Percentiles rank a stretch among this genome's conserved stretches.
phyloP scores from a whole-genome alignment of 1,284 basidiomycete species.

The Fomitopsis palustris region DNA sequence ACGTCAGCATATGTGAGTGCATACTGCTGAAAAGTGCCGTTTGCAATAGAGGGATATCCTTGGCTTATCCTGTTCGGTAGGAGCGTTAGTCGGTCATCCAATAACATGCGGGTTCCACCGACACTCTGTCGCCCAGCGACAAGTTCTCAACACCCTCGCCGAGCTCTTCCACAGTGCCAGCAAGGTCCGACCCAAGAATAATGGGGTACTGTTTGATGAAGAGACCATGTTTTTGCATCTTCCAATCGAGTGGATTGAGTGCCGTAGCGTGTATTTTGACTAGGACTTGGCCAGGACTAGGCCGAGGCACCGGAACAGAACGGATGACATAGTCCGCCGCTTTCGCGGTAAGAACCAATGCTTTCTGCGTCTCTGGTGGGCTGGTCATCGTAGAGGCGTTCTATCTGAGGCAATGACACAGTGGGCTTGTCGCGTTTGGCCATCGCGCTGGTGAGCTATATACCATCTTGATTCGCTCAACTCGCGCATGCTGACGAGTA shows the following conservation, averaged over 20 bases:
- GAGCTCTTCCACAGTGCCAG: conserved; percentile 15
- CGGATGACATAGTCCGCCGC: conserved; percentile 24
- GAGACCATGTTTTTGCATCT: conserved; percentile 27
- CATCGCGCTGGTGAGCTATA: no score
- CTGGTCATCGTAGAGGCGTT: no score
- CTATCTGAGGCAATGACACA: no score
- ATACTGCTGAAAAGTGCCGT: conserved; percentile 50
- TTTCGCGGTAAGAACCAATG: conserved; percentile 12
- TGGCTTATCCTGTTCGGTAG: conserved; percentile 37
- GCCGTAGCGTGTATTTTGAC: conserved; percentile 38
- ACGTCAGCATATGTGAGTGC: conserved; percentile 38
- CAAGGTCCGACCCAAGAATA: conserved; percentile 11
- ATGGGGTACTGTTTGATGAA: conserved; percentile 21
- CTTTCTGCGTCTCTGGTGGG: background rate
- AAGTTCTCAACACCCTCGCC: conserved; percentile 12
- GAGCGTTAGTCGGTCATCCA: no score
- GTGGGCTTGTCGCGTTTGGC: no score
- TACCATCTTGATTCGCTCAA: no score
- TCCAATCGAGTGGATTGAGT: conserved; percentile 49
- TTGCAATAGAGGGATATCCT: conserved; percentile 33
- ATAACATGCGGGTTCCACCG: background rate
- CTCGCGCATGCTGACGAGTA: no score
- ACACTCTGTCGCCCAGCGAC: conserved; percentile 13
- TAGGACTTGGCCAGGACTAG: conserved; percentile 36
- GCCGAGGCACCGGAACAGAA: conserved; percentile 20